phyloP scores from a whole-genome alignment of 441 rosid species.

The Pelargonium australe region DNA sequence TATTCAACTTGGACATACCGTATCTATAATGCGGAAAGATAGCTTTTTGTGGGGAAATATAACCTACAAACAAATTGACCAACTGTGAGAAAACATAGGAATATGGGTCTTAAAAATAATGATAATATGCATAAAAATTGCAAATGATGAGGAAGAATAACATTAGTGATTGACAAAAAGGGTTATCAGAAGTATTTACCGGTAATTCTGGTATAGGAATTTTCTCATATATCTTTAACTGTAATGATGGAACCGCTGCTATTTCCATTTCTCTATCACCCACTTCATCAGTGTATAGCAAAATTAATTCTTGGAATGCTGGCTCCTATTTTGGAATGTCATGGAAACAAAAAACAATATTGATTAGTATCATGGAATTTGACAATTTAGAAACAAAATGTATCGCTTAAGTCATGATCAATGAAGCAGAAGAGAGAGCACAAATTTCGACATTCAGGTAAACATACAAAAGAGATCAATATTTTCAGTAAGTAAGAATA shows the following conservation, averaged over 20 bases:
- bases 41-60: constrained; percentile 93
- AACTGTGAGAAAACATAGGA: constrained; percentile 3
- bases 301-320: constrained; percentile 79
- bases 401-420: not conserved
- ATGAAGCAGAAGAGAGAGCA: not conserved
- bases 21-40: constrained; percentile 91
- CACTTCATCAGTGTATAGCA: constrained; percentile 65
- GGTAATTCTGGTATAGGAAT: constrained; percentile 94
- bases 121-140: not conserved
- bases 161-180: constrained; percentile 29
- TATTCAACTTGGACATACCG: constrained; percentile 44
- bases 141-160: constrained; percentile 13
- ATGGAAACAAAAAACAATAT: constrained; percentile 18
- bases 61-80: constrained; percentile 45
- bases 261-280: constrained; percentile 35
- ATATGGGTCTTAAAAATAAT: not conserved
- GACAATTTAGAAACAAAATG: constrained; percentile 13
- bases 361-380: constrained; percentile 13
- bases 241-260: constrained; percentile 56
- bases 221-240: constrained; percentile 71
- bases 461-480: constrained; percentile 14
- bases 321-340: constrained; percentile 61
- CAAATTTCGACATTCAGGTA: constrained; percentile 4
- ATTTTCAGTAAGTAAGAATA: constrained; percentile 24
- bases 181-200: constrained; percentile 44